Percentiles rank a stretch among this genome's conserved stretches.
Conservation (phyloP, 805 yeast species). For the Jamesozyma hellenica region DNA sequence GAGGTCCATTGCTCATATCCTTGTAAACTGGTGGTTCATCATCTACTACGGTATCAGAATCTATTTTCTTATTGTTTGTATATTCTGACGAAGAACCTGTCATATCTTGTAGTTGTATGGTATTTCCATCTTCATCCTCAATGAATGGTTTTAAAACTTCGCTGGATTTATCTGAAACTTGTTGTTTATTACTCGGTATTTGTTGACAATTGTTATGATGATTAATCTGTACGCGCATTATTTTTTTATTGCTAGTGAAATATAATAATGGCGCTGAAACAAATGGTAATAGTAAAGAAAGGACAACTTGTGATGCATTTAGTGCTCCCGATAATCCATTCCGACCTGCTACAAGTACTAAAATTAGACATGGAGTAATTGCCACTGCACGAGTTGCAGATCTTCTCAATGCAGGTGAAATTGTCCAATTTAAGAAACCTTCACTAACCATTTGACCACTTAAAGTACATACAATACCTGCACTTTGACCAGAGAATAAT, state of each 20-base stretch:
- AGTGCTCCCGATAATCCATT: constrained; percentile 68
- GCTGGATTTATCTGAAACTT: neutral
- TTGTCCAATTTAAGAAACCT: constrained; percentile 73
- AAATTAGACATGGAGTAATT: constrained; percentile 72
- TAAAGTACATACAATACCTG: constrained; percentile 90
- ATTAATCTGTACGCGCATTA: constrained; percentile 48
- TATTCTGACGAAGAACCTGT: neutral
- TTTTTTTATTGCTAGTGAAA: constrained; percentile 60
- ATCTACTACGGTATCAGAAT: neutral
- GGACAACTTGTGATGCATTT: constrained; percentile 78
- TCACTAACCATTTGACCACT: constrained; percentile 94
- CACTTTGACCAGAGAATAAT: constrained; percentile 80
- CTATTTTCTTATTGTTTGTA: neutral
- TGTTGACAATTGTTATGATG: constrained; percentile 7
- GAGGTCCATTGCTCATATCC: constrained; percentile 36
- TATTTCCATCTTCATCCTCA: constrained; percentile 1
- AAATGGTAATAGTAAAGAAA: constrained; percentile 70
- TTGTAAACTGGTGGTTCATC: constrained; percentile 14
- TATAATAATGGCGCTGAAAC: constrained; percentile 81
- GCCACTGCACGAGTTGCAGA: constrained; percentile 77
- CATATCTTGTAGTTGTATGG: constrained; percentile 2
- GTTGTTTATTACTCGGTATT: constrained; percentile 1
- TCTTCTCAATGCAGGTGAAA: constrained; percentile 73
- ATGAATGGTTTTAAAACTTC: neutral
- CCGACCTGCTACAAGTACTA: constrained; percentile 68